Percentiles rank a stretch among this genome's conserved stretches.
phyloP scores from a whole-genome alignment of 345 rosid genomes.

The Theobroma cacao region DNA sequence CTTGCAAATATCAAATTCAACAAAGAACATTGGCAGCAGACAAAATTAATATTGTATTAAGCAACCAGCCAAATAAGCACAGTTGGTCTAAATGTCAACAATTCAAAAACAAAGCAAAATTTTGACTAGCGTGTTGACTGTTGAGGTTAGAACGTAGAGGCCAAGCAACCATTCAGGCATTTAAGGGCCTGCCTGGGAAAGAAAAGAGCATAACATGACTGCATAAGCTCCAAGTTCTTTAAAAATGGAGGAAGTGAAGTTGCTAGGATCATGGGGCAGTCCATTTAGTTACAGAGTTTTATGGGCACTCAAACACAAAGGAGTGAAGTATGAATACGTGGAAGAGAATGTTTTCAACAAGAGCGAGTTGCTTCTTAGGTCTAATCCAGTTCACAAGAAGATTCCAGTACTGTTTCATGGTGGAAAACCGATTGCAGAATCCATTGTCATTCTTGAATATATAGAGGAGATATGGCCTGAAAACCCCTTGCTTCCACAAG shows the following conservation, averaged over 20 bases:
- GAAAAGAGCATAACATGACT: not conserved
- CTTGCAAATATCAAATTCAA: not conserved
- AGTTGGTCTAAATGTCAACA: not conserved
- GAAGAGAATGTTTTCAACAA: slow-evolving; percentile 32
- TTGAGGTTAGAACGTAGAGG: not conserved
- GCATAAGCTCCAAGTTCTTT: not conserved
- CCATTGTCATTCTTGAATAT: slow-evolving; percentile 28
- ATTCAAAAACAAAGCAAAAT: not conserved
- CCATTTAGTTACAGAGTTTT: slow-evolving; percentile 27
- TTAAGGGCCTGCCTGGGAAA: not conserved
- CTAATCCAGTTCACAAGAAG: slow-evolving; percentile 39
- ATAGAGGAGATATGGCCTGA: slow-evolving; percentile 31
- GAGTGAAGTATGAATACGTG: slow-evolving; percentile 24
- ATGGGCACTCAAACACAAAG: slow-evolving; percentile 40
- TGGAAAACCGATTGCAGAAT: slow-evolving; percentile 32
- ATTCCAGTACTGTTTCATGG: slow-evolving; percentile 40
- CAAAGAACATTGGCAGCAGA: not conserved
- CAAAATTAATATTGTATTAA: not conserved
- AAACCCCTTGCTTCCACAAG: slow-evolving; percentile 24
- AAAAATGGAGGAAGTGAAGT: slow-evolving; percentile 29
- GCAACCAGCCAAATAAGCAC: not conserved
- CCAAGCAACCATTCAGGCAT: not conserved
- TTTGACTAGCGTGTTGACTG: not conserved
- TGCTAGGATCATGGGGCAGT: slow-evolving; percentile 39
- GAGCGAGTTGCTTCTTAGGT: slow-evolving; percentile 32